Evolutionary conservation across 768 basidiomycete species (phyloP), one percentile per base, ranked within the genome.

Genomic region (Amanita jacksonii): DNA sequence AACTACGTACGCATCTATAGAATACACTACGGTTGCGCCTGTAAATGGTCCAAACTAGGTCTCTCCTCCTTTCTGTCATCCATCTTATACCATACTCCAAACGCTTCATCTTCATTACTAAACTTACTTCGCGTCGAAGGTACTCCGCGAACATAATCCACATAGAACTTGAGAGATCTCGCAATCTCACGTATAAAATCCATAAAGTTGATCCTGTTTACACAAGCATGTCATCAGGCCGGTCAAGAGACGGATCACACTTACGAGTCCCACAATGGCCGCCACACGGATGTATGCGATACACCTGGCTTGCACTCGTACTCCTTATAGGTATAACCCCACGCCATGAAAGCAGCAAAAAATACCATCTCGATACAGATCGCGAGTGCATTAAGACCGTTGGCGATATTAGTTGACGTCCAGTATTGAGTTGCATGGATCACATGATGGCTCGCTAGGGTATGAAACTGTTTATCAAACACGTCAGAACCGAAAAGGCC

Each of bases 291-390:
- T 1, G 81, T 85, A 30, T 70, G 24, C 0, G 48, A 48, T 16
- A 40, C 51, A 12, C 68, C 75, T 16, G 61, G 50, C 22, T 63
- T 49, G n/a, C 59, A 56, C 15, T 54, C 61, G 62, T 92, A 93
- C 52, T 91, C 89, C 0, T 62, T 68, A 50, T 70, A 68, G 8
- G 70, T 72, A 57, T 91, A 94, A 0, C 90, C 84, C 85, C 85
- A 92, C 66, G 75, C 73, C 84, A 92, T 92, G 35, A 83, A 58
- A 0, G 58, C 35, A 3, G 87, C 66, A 57, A 92, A 91, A 55
- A 89, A 65, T 35, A 90, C 78, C 89, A 92, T 92, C 85, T 94
- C 91, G 38, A 93, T 76, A 51, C 85, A 87, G 23, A 79, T 87
- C 13, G 83, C 67, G 3, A 96, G 69, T 0, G 91, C 88, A 49